These are phyloP conservation scores for Exophiala aquamarina DNA, from an alignment of 2,329 filamentous ascomycete species.

Conservation along the genomic window DNA sequence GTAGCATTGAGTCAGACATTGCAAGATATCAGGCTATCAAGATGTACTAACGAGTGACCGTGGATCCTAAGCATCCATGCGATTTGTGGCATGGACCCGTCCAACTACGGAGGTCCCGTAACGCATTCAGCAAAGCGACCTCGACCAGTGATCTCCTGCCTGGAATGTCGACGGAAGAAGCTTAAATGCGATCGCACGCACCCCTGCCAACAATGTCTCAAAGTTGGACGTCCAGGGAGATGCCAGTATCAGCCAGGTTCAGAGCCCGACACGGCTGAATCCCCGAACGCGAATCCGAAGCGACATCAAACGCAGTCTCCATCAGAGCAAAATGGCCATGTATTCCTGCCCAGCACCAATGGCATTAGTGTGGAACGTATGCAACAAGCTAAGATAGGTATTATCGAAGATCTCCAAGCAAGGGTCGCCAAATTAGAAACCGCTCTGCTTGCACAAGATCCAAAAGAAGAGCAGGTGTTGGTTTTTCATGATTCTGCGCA, in stretches of 20 bases:
- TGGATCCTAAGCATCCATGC: too few species aligned
- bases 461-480: neutral
- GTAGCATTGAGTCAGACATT: too few species aligned
- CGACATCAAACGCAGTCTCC: conserved; percentile 9
- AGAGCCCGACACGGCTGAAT: conserved; percentile 16
- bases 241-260: conserved; percentile 26
- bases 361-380: neutral
- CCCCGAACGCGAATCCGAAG: conserved; percentile 6
- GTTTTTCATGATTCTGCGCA: neutral
- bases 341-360: neutral
- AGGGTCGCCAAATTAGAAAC: conserved; percentile 20
- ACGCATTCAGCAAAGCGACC: conserved; percentile 16
- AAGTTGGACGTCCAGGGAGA: conserved; percentile 25
- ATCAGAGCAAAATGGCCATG: neutral
- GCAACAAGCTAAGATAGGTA: neutral
- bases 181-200: conserved; percentile 56
- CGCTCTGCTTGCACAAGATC: conserved; percentile 12
- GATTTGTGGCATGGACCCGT: too few species aligned
- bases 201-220: conserved; percentile 52
- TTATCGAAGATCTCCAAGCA: conserved; percentile 22
- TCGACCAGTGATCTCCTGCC: conserved; percentile 36
- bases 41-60: too few species aligned
- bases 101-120: neutral
- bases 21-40: too few species aligned
- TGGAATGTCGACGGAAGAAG: conserved; percentile 49